A percentile compares a stretch with the other conserved stretches of the same genome.
phyloP scores from a whole-genome alignment of 257 asterid genomes.

The Solanum stenotomum region DNA sequence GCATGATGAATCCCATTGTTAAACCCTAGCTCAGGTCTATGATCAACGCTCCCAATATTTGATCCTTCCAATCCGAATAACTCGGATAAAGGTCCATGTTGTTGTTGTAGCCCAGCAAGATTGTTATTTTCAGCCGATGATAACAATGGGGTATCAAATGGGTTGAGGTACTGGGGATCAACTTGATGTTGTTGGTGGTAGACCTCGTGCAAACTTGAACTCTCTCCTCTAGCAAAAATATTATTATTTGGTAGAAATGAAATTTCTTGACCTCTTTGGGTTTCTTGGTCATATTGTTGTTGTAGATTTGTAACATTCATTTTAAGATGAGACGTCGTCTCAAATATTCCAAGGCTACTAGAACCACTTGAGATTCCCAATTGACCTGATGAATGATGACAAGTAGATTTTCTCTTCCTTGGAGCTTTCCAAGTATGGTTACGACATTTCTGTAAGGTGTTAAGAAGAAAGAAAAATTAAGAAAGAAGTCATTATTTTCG shows the following conservation, averaged over 20 bases:
- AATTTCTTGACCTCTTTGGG: neutral
- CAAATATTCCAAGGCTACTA: neutral
- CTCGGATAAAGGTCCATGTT: neutral
- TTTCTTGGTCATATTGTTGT: neutral
- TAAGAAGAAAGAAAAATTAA: neutral
- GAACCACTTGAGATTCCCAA: neutral
- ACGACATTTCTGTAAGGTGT: slow-evolving; percentile 18
- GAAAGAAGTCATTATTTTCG: neutral
- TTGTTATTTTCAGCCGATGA: neutral
- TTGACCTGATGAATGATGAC: neutral
- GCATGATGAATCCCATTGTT: neutral
- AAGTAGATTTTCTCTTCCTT: neutral
- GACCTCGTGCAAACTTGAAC: neutral
- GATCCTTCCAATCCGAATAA: neutral
- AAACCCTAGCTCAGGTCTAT: neutral
- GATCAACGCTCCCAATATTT: neutral
- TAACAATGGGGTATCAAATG: neutral
- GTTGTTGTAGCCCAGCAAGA: neutral
- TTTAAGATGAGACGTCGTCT: neutral
- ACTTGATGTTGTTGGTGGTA: neutral
- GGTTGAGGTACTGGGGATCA: neutral
- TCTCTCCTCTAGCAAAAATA: neutral
- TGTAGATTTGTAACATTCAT: neutral
- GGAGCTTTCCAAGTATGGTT: slow-evolving; percentile 13
- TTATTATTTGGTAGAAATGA: neutral